Percentiles rank a stretch among this genome's conserved stretches.
phyloP scores from a whole-genome alignment of 495 filamentous ascomycete species.

The Aspergillus kassunensis region DNA sequence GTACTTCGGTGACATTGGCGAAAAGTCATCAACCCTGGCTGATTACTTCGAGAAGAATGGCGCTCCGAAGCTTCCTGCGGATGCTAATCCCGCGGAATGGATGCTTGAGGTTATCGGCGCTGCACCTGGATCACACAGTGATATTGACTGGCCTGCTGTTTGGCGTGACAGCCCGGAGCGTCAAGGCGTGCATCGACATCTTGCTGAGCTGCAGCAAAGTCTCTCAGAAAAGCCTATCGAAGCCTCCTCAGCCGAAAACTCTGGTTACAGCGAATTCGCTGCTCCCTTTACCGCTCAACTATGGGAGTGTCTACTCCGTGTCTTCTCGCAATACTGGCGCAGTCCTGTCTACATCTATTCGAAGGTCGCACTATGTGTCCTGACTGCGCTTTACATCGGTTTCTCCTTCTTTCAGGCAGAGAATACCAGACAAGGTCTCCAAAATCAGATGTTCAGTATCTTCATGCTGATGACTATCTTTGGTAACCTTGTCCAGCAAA shows the following conservation, averaged over 20 bases:
- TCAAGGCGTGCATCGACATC: conserved; percentile 59
- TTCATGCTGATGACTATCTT: conserved; percentile 87
- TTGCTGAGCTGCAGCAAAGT: conserved; percentile 62
- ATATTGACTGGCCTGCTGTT: conserved; percentile 76
- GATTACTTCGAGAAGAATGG: conserved; percentile 82
- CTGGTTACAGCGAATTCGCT: conserved; percentile 50
- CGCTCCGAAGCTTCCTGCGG: conserved; percentile 61
- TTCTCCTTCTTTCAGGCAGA: conserved; percentile 83
- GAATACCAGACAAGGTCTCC: conserved; percentile 74
- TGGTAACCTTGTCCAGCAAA: conserved; percentile 72
- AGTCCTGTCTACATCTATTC: conserved; percentile 56
- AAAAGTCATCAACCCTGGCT: conserved; percentile 67
- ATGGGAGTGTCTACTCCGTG: conserved; percentile 46
- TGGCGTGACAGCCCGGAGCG: conserved; percentile 79
- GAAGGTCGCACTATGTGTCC: conserved; percentile 52
- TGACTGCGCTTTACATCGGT: conserved; percentile 71
- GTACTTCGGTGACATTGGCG: conserved; percentile 87
- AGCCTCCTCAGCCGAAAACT: conserved; percentile 27
- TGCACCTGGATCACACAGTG: conserved; percentile 72
- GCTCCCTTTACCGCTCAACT: conserved; percentile 53
- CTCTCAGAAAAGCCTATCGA: conserved; percentile 44
- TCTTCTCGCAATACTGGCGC: conserved; percentile 58
- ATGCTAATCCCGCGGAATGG: conserved; percentile 91
- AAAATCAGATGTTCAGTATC: conserved; percentile 87
- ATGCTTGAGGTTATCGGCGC: conserved; percentile 94